A percentile compares a stretch with the other conserved stretches of the same genome.
phyloP scores from a whole-genome alignment of 2,329 filamentous ascomycete species.

The Ilyonectria sp. region DNA sequence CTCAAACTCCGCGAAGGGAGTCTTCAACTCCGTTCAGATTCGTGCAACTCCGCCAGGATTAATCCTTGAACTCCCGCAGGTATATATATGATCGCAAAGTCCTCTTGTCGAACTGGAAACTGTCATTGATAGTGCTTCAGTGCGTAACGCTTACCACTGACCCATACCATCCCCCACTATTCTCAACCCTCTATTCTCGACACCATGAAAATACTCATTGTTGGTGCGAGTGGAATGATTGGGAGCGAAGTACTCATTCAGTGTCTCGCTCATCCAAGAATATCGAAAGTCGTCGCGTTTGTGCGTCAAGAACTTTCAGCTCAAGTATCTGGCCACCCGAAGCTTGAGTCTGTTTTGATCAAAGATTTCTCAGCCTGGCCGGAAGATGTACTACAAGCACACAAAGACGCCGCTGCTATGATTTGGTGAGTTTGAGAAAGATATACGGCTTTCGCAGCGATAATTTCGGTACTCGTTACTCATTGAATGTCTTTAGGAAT shows the following conservation, averaged over 20 bases:
- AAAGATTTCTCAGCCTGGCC: slow-evolving; percentile 42
- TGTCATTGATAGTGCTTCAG: too few relatives aligned
- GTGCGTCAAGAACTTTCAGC: slow-evolving; percentile 48
- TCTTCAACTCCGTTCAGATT: neutral
- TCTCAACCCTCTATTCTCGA: neutral
- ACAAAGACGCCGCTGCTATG: slow-evolving; percentile 43
- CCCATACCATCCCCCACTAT: neutral
- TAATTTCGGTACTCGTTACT: neutral
- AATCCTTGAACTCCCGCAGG: neutral
- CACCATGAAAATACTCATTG: slow-evolving; percentile 55
- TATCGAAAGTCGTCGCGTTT: slow-evolving; percentile 52
- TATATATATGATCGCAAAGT: neutral
- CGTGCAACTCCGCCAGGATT: neutral
- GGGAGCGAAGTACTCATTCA: slow-evolving; percentile 52
- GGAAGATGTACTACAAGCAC: slow-evolving; percentile 25
- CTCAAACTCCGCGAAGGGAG: slow-evolving; percentile 7
- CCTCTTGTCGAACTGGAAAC: neutral
- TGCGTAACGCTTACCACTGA: neutral
- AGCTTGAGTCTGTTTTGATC: slow-evolving; percentile 34
- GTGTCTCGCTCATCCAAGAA: slow-evolving; percentile 50
- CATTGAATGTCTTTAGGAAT: slow-evolving; percentile 18
- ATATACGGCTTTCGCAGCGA: neutral
- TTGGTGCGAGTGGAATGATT: slow-evolving; percentile 53
- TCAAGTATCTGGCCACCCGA: slow-evolving; percentile 30
- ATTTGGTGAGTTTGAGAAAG: slow-evolving; percentile 36